Percentiles rank a stretch among this genome's conserved stretches.
Evolutionary conservation across 1,284 basidiomycete species (phyloP).

Genomic region (Microbotryum lychnidis-dioicae): DNA sequence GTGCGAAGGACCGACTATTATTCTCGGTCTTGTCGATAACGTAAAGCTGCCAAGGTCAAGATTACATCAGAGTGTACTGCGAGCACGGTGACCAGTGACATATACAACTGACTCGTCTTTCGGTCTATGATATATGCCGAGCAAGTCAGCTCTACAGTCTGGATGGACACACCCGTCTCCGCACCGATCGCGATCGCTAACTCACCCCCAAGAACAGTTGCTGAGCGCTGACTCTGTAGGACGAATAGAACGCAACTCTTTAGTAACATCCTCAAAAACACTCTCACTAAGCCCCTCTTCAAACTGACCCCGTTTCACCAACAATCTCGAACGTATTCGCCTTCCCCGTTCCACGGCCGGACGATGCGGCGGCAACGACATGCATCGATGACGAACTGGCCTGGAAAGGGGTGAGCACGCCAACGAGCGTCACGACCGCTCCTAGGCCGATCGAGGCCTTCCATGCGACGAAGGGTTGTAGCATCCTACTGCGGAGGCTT

Average conservation of each 20-base stretch:
- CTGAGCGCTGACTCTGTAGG: background rate
- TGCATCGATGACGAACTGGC: no score
- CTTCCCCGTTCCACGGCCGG: background rate
- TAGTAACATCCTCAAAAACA: no score
- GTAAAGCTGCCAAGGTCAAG: slow-evolving; percentile 29
- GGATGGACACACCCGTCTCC: background rate
- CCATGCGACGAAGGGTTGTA: no score
- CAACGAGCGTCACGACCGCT: no score
- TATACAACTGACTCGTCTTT: background rate
- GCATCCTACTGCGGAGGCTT: no score
- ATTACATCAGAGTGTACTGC: background rate
- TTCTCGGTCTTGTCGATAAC: slow-evolving; percentile 43
- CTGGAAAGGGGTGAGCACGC: no score
- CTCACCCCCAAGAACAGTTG: background rate
- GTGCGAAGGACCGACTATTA: slow-evolving; percentile 31
- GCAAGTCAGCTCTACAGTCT: background rate
- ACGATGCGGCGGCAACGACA: no score
- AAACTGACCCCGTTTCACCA: slow-evolving; percentile 24
- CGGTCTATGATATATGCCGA: background rate
- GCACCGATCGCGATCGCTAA: background rate
- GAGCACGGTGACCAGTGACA: no score
- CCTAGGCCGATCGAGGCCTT: no score
- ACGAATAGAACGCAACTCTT: background rate
- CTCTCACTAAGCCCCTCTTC: slow-evolving; percentile 1
- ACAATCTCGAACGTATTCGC: slow-evolving; percentile 31